A percentile compares a stretch with the other conserved stretches of the same genome.
Conservation (phyloP, 192 early-diverging fungal genomes). For the Pecoramyces ruminantium region DNA sequence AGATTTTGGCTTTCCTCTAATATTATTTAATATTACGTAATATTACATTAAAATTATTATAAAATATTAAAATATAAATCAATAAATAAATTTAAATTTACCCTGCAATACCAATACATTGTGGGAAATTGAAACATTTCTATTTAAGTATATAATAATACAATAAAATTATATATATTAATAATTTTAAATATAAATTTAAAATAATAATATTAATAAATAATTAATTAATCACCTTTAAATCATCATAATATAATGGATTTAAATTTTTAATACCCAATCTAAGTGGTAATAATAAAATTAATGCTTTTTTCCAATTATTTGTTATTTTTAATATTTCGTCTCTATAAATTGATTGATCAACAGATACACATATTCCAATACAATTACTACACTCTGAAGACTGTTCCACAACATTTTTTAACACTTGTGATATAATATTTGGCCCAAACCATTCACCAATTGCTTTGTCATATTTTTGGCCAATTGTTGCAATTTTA, state of each 20-base stretch:
- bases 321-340: slow-evolving; percentile 39
- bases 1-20: slow-evolving; percentile 78
- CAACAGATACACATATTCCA: slow-evolving; percentile 55
- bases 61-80: no score
- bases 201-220: not conserved
- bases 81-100: no score
- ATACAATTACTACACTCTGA: slow-evolving; percentile 9
- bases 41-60: no score
- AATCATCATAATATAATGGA: slow-evolving; percentile 57
- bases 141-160: no score
- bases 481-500: slow-evolving; percentile 65
- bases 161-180: no score
- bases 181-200: no score
- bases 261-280: slow-evolving; percentile 84
- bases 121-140: slow-evolving; percentile 56
- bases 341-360: slow-evolving; percentile 64
- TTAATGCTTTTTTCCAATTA: slow-evolving; percentile 20
- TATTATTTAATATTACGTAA: no score
- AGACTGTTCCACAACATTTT: slow-evolving; percentile 24
- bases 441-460: slow-evolving; percentile 97
- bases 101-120: slow-evolving; percentile 84
- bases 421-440: slow-evolving; percentile 63
- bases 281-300: slow-evolving; percentile 74
- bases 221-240: slow-evolving; percentile 27
- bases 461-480: slow-evolving; percentile 63